These are phyloP conservation scores for Paramecium bursaria DNA, from an alignment of 73 alveolate genomes.

Conservation along the genomic window DNA sequence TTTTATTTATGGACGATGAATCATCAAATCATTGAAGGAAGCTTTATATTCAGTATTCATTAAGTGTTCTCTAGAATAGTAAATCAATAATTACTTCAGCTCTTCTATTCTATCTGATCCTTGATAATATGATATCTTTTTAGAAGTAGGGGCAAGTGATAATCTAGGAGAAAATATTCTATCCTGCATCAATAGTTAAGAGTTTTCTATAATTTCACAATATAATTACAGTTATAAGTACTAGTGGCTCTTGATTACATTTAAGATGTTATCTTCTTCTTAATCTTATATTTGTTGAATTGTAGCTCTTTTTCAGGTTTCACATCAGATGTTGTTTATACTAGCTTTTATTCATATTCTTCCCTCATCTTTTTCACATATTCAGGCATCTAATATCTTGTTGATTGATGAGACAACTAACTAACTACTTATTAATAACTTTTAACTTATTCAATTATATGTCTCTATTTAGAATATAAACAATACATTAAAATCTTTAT, in stretches of 20 bases:
- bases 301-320: neutral
- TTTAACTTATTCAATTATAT: conserved; percentile 32
- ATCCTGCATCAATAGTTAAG: neutral
- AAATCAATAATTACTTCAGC: too few relatives aligned
- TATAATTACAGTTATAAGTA: too few relatives aligned
- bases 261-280: neutral
- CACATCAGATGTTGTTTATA: neutral
- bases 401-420: conserved; percentile 13
- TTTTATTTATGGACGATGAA: conserved; percentile 15
- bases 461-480: neutral
- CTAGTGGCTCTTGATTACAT: conserved; percentile 61
- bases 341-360: conserved; percentile 47
- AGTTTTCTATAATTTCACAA: too few relatives aligned
- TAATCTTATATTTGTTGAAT: neutral
- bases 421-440: conserved; percentile 16
- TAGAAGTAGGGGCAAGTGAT: neutral
- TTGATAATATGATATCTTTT: neutral
- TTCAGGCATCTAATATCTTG: conserved; percentile 53
- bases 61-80: too few relatives aligned
- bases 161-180: conserved; percentile 42
- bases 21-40: conserved; percentile 32
- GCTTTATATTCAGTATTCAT: too few relatives aligned
- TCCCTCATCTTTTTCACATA: conserved; percentile 38
- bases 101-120: too few relatives aligned
- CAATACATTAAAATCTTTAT: conserved; percentile 35